These are phyloP conservation scores for Penicillium angulare DNA, from an alignment of 495 filamentous ascomycete genomes.

Conservation along the genomic window DNA sequence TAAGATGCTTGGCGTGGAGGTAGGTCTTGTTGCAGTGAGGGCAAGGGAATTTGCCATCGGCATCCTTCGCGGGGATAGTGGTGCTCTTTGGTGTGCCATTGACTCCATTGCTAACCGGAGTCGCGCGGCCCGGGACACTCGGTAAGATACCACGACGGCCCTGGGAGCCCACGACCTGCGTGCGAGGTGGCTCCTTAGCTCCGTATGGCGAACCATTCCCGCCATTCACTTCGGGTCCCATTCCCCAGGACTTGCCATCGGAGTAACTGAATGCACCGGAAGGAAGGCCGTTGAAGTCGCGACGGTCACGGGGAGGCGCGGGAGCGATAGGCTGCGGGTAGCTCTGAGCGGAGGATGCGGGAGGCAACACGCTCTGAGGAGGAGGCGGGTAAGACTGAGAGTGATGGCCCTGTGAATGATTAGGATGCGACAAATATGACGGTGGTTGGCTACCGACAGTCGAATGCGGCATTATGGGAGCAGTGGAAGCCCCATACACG, in stretches of 20 bases:
- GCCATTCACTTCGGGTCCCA: constrained; percentile 38
- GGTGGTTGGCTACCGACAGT: constrained; percentile 60
- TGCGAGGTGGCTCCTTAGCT: constrained; percentile 60
- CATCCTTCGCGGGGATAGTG: constrained; percentile 85
- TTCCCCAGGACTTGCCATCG: constrained; percentile 44
- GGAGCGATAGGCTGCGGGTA: constrained; percentile 73
- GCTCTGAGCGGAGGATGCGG: constrained; percentile 61
- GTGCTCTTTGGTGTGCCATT: constrained; percentile 66
- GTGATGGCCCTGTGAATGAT: constrained; percentile 52
- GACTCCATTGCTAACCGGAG: constrained; percentile 59
- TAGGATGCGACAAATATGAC: constrained; percentile 50
- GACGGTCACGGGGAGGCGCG: constrained; percentile 60
- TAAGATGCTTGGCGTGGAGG: constrained; percentile 94
- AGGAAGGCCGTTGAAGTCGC: constrained; percentile 58
- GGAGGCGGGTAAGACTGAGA: constrained; percentile 60
- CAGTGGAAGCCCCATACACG: constrained; percentile 50
- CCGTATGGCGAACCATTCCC: constrained; percentile 43
- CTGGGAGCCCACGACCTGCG: constrained; percentile 90
- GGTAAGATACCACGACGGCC: constrained; percentile 84
- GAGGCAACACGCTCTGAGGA: constrained; percentile 62
- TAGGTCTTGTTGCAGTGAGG: constrained; percentile 97
- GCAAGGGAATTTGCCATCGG: constrained; percentile 95
- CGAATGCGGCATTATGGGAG: constrained; percentile 50
- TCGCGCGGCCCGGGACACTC: constrained; percentile 78
- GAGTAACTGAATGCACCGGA: constrained; percentile 56